phyloP scores from a whole-genome alignment of 2,329 filamentous ascomycete genomes.

The Neofusicoccum ribis region DNA sequence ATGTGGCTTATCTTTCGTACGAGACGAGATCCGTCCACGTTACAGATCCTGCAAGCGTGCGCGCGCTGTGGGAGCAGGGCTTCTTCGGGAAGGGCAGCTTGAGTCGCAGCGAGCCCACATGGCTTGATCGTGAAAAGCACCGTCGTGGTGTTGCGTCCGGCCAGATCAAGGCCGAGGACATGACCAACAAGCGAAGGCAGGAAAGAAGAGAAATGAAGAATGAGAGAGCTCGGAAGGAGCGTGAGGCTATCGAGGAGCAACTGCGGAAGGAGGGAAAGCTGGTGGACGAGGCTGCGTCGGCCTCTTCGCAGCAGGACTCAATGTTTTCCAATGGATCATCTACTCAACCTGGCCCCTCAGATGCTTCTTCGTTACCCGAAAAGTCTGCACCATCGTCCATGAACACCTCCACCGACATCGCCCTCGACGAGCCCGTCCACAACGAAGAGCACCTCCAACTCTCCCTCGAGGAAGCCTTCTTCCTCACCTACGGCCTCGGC shows the following conservation, averaged over 20 bases:
- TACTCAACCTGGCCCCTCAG: background rate
- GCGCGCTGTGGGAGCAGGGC: conserved; percentile 90
- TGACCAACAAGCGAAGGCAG: conserved; percentile 72
- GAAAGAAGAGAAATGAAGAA: conserved; percentile 85
- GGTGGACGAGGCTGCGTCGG: conserved; percentile 18
- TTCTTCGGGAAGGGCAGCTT: conserved; percentile 95
- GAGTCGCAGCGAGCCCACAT: conserved; percentile 92
- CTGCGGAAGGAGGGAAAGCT: conserved; percentile 55
- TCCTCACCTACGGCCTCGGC: conserved; percentile 79
- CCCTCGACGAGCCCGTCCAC: conserved; percentile 34
- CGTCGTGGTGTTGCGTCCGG: conserved; percentile 53
- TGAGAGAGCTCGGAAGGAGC: conserved; percentile 84
- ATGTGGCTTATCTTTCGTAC: conserved; percentile 77
- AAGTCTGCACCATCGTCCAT: background rate
- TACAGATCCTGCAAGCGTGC: conserved; percentile 71
- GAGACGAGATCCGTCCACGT: conserved; percentile 83
- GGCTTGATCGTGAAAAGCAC: conserved; percentile 80
- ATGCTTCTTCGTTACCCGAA: background rate
- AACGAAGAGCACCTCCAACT: conserved; percentile 88
- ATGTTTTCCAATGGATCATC: background rate
- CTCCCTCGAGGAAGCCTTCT: conserved; percentile 87
- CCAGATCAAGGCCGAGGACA: conserved; percentile 65
- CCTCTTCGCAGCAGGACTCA: too few species aligned
- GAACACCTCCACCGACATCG: background rate
- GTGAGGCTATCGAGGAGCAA: conserved; percentile 77